A percentile compares a stretch with the other conserved stretches of the same genome.
Evolutionary conservation across 1,139 yeast genomes (phyloP).

Genomic region (Wickerhamiella pararugosa): DNA sequence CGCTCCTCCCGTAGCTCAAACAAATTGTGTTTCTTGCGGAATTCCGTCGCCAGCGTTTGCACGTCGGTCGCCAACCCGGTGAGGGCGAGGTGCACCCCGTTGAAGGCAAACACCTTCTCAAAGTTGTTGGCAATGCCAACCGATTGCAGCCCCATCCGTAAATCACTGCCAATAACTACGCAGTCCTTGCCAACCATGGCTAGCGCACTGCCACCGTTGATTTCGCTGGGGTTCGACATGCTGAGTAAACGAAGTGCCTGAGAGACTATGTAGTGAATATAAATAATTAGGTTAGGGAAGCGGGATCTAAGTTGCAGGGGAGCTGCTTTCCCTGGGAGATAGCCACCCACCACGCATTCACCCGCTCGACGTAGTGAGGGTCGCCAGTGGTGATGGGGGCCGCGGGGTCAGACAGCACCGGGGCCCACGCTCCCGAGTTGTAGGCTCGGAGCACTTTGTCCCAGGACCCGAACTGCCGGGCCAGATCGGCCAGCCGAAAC

Average conservation of each 20-base stretch:
- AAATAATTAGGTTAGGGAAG: too few species aligned
- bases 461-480: slow-evolving; percentile 1
- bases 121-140: slow-evolving; percentile 84
- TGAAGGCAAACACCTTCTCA: slow-evolving; percentile 78
- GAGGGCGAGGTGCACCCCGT: slow-evolving; percentile 74
- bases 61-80: slow-evolving; percentile 96
- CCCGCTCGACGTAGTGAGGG: slow-evolving; percentile 1
- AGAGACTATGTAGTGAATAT: background rate
- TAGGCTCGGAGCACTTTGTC: slow-evolving; percentile 3
- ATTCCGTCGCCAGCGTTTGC: slow-evolving; percentile 61
- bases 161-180: slow-evolving; percentile 92
- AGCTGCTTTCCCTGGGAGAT: background rate
- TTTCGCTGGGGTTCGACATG: slow-evolving; percentile 18
- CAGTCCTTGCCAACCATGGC: slow-evolving; percentile 99
- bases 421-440: slow-evolving; percentile 5
- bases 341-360: background rate
- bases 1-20: slow-evolving; percentile 89
- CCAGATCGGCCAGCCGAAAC: slow-evolving; percentile 4
- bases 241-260: background rate
- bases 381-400: slow-evolving; percentile 4
- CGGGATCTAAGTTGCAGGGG: background rate
- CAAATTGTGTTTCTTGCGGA: slow-evolving; percentile 72
- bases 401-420: background rate
- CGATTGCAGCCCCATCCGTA: slow-evolving; percentile 87
- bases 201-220: slow-evolving; percentile 71